phyloP scores from a whole-genome alignment of 202 grass and related monocot genomes.

The Digitaria exilis region DNA sequence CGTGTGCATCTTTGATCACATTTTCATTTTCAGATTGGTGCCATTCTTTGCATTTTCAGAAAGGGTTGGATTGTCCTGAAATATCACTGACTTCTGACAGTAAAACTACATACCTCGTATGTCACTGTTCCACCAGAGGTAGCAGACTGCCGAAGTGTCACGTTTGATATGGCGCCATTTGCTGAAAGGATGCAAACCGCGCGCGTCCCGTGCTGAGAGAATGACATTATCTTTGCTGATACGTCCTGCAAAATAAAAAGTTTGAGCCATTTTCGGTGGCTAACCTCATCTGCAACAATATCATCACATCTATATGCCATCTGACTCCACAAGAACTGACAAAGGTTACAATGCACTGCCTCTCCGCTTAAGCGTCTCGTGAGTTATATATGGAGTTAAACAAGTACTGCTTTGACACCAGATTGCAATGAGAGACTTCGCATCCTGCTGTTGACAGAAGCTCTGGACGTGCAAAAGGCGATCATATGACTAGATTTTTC shows the following conservation, averaged over 20 bases:
- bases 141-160: conserved; percentile 84
- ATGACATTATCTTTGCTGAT: conserved; percentile 89
- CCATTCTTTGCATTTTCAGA: neutral
- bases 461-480: neutral
- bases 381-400: too few relatives aligned
- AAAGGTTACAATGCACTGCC: neutral
- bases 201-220: conserved; percentile 73
- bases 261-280: neutral
- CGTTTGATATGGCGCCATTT: conserved; percentile 97
- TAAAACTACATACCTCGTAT: conserved; percentile 74
- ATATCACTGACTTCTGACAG: neutral
- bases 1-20: neutral
- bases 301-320: neutral
- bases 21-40: conserved; percentile 2
- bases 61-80: neutral
- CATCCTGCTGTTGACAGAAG: neutral
- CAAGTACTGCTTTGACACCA: neutral
- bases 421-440: neutral
- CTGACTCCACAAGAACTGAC: neutral
- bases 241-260: conserved; percentile 71
- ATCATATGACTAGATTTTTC: neutral
- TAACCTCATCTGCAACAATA: neutral
- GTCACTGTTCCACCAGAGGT: conserved; percentile 97
- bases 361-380: neutral
- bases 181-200: conserved; percentile 92